Evolutionary conservation across 148 eudicot species (phyloP), one percentile per base, ranked within the genome.

Genomic region (Chenopodium quinoa): DNA sequence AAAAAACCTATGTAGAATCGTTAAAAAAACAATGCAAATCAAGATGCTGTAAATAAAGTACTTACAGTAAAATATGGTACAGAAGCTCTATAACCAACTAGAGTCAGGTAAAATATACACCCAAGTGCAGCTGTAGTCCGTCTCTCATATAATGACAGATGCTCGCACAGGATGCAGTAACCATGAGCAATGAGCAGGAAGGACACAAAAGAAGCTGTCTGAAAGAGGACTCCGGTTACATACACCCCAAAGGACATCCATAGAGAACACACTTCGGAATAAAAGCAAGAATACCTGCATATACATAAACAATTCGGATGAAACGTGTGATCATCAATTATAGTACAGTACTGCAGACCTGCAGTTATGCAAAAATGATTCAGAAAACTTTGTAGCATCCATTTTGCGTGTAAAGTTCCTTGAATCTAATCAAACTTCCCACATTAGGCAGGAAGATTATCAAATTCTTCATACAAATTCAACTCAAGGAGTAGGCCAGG

Each of bases 241-340:
- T 93, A 96, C 65, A 90, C 98, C 52, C 99, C 99, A 76, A 96
- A 96, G 23, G 99, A 93, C 90, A 96, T 90, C 99, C 99, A 93
- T 25, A 96, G 80, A 52, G 99, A 96, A 84, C 99, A 96, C 82
- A 86, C 80, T 62, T 93, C 92, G 48, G 87, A 84, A 86, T 92
- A 89, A 79, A 93, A 90, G 86, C 97, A 96, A 6, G 99, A 91
- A 84, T 93, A 89, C 99, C 98, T 92, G 86, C 44, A 86, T 1
- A 82, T 34, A 46, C 12, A 83, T 47, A 64, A 80, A 79, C 48
- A 31, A 9, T 67, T 5, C 44, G 65, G 44, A 81, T 79, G 20
- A 64, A 7, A 40, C 14, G 50, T n/a, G 32, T 44, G 54, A 47
- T 44, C 68, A 27, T 16, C 60, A 73, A 73, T 40, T 48, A 50